phyloP scores from a whole-genome alignment of 495 filamentous ascomycete genomes.

The Talaromyces nanjingensis region DNA sequence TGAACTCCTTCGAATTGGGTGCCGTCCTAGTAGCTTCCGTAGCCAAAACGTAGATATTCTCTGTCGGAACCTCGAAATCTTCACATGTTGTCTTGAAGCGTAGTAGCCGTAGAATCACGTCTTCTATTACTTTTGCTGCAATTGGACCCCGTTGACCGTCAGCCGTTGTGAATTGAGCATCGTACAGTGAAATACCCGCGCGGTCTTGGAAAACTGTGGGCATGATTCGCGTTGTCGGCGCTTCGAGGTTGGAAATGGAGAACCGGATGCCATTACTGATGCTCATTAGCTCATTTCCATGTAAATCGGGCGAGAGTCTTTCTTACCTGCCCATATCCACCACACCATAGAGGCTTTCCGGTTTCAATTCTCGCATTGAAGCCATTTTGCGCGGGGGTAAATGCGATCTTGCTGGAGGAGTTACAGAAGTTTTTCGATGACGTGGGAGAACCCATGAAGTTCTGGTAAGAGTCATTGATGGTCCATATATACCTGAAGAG shows the following conservation, averaged over 20 bases:
- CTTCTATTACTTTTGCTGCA: slow-evolving; percentile 50
- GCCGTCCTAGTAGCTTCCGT: slow-evolving; percentile 87
- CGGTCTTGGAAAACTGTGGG: slow-evolving; percentile 73
- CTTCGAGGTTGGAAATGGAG: slow-evolving; percentile 74
- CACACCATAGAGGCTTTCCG: slow-evolving; percentile 19
- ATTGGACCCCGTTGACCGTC: slow-evolving; percentile 47
- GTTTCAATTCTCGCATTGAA: neutral
- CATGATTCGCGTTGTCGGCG: slow-evolving; percentile 62
- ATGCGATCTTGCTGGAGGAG: neutral
- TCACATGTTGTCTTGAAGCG: slow-evolving; percentile 70
- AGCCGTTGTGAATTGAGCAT: slow-evolving; percentile 56
- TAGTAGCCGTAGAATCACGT: slow-evolving; percentile 55
- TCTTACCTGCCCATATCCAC: slow-evolving; percentile 69
- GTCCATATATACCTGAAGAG: neutral
- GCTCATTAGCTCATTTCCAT: neutral
- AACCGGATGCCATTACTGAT: slow-evolving; percentile 90
- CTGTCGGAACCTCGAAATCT: slow-evolving; percentile 56
- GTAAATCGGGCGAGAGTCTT: neutral
- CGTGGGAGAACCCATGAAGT: neutral
- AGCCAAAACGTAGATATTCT: slow-evolving; percentile 67
- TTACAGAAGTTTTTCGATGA: too few relatives aligned
- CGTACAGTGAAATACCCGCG: slow-evolving; percentile 80
- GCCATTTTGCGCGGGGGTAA: neutral
- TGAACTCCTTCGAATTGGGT: slow-evolving; percentile 62
- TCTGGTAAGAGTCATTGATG: neutral